Evolutionary conservation across 2,329 filamentous ascomycete species (phyloP), one percentile per base, ranked within the genome.

Genomic region (Cladosporium oxysporum): DNA sequence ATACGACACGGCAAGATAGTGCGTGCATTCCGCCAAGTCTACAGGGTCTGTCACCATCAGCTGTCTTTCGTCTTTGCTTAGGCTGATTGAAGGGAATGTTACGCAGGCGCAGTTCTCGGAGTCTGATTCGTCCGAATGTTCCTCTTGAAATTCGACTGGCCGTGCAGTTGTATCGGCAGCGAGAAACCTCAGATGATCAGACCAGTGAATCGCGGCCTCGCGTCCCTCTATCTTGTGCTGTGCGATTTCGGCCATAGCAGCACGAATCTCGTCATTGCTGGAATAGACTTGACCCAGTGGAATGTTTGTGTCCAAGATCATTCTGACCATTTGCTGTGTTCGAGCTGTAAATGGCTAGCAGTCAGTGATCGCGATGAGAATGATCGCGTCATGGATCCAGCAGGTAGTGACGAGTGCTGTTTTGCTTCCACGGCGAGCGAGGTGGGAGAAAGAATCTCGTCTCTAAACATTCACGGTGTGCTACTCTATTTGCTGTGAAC

Each of bases 1-100:
- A 29, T 66, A 64, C 18, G 65, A 66, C 26, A 66, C 49, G 10
- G 65, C 65, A n/a, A 66, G 21, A 28, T 66, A 66, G 44, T 66
- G 65, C 31, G 21, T 35, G 29, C 65, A 66, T 18, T 49, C 28
- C 11, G 28, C 29, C 26, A 49, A 21, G 21, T 66, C 60, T 33
- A 7, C 26, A 28, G 52, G 29, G 23, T 58, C 59, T 16, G 58
- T 63, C 59, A 63, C 16, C 28, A 58, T 23, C 8, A 58, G 31
- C 2, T 23, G 53, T 6, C 14, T 35, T 37, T 58, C 29, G 29
- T 58, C 33, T 18, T 58, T 47, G n/a, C 41, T 21, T 21, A 47
- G 41, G 41, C 41, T 47, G 7, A 12, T 47, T 23, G 41, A 47
- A 47, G 41, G 41, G 5, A 21, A 47, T 5, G 41, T 21, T 47